Evolutionary conservation across 495 filamentous ascomycete genomes (phyloP).

Genomic region (Xylaria castorea): DNA sequence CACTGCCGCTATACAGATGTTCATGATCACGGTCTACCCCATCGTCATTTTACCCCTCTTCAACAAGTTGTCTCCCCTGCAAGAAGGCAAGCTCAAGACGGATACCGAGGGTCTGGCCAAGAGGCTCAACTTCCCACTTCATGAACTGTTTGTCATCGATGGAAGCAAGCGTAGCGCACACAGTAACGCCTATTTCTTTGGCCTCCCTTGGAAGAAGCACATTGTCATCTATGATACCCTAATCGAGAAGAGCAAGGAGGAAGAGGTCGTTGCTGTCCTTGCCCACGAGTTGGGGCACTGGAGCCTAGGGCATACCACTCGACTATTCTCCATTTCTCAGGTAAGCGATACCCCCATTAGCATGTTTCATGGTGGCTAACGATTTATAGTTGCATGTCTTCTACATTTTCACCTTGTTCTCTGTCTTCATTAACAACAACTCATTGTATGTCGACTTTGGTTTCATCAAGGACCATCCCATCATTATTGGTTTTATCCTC

Average conservation of each 20-base stretch:
- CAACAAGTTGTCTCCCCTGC: conserved; percentile 95
- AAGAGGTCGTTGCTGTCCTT: conserved; percentile 93
- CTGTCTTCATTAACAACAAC: conserved; percentile 93
- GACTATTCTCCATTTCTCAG: conserved; percentile 87
- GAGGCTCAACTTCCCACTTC: conserved; percentile 87
- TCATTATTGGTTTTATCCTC: conserved; percentile 94
- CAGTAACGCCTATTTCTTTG: conserved; percentile 98
- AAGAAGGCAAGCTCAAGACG: conserved; percentile 85
- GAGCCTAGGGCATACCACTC: conserved; percentile 93
- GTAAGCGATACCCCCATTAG: conserved; percentile 52
- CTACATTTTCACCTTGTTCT: conserved; percentile 96
- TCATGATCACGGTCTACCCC: conserved; percentile 95
- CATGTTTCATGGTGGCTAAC: conserved; percentile 38
- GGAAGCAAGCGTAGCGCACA: conserved; percentile 97
- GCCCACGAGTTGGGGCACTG: conserved; percentile 97
- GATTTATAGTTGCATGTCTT: conserved; percentile 72
- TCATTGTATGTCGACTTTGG: conserved; percentile 92
- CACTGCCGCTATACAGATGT: conserved; percentile 82
- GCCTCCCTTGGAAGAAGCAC: conserved; percentile 99
- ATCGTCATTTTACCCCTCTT: conserved; percentile 93
- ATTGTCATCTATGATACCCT: conserved; percentile 99
- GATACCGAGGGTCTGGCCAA: conserved; percentile 84
- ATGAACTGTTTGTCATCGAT: conserved; percentile 93
- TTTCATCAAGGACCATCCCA: conserved; percentile 82
- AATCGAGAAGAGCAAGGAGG: conserved; percentile 88